Conservation (phyloP, 1,139 yeast genomes). For the Suhomyces atakaporum region DNA sequence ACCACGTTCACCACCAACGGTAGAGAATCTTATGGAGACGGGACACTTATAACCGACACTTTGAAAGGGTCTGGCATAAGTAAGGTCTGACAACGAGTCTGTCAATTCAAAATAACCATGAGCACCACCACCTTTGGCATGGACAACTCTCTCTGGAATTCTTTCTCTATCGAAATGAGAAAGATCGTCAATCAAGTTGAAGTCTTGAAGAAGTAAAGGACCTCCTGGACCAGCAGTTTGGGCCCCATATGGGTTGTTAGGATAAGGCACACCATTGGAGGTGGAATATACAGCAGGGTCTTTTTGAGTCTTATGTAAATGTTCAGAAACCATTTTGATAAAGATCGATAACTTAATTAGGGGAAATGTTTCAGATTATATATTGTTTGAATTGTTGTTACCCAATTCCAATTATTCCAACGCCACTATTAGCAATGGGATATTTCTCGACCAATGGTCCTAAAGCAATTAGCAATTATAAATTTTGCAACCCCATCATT, state of each 20-base stretch:
- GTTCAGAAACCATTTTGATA: slow-evolving; percentile 23
- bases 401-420: too few relatives aligned
- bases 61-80: slow-evolving; percentile 51
- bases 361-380: not conserved
- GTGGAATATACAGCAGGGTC: slow-evolving; percentile 30
- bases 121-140: slow-evolving; percentile 67
- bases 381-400: too few relatives aligned
- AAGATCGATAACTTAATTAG: not conserved
- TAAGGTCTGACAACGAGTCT: slow-evolving; percentile 54
- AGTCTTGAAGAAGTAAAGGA: slow-evolving; percentile 58
- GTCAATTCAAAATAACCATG: slow-evolving; percentile 62
- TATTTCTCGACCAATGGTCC: slow-evolving; percentile 5
- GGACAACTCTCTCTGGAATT: slow-evolving; percentile 65
- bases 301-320: slow-evolving; percentile 13
- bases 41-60: slow-evolving; percentile 51
- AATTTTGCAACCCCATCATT: slow-evolving; percentile 4
- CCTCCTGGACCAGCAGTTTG: slow-evolving; percentile 46
- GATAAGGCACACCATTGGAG: slow-evolving; percentile 30
- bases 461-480: slow-evolving; percentile 7
- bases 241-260: slow-evolving; percentile 30
- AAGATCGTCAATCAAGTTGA: slow-evolving; percentile 53
- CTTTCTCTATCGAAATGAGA: slow-evolving; percentile 66
- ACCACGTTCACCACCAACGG: slow-evolving; percentile 63
- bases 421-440: too few relatives aligned
- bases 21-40: slow-evolving; percentile 53